These are phyloP conservation scores for Scheffersomyces lignicola DNA, from an alignment of 1,139 yeast genomes.

Conservation along the genomic window DNA sequence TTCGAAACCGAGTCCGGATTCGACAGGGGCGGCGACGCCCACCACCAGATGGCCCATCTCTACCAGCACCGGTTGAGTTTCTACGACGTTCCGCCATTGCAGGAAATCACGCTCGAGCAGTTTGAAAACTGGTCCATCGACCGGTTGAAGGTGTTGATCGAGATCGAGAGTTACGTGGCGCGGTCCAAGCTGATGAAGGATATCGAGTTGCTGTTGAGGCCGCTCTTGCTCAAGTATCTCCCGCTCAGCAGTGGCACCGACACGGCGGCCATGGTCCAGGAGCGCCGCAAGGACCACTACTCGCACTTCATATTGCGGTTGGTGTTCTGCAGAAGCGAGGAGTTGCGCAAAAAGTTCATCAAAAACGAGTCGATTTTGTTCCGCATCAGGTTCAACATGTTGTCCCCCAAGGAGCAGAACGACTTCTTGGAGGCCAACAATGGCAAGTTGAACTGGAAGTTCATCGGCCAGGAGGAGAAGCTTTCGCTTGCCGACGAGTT, in stretches of 20 bases:
- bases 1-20: conserved; percentile 44
- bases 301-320: conserved; percentile 85
- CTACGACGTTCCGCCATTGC: conserved; percentile 72
- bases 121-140: conserved; percentile 97
- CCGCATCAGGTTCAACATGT: conserved; percentile 64
- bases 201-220: conserved; percentile 62
- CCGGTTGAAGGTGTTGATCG: conserved; percentile 76
- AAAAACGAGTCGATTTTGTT: conserved; percentile 76
- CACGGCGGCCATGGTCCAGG: conserved; percentile 39
- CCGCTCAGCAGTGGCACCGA: conserved; percentile 55
- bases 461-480: conserved; percentile 66
- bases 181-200: conserved; percentile 68
- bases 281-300: conserved; percentile 85
- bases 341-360: conserved; percentile 74
- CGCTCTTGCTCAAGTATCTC: conserved; percentile 60
- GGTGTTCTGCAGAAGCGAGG: conserved; percentile 90
- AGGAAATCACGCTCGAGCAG: conserved; percentile 86
- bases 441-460: conserved; percentile 67
- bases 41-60: conserved; percentile 12
- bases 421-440: conserved; percentile 59
- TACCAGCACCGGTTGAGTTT: conserved; percentile 51
- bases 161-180: conserved; percentile 73
- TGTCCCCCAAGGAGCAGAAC: conserved; percentile 69
- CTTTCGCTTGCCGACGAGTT: conserved; percentile 48
- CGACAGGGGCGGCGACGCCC: conserved; percentile 27